phyloP scores from a whole-genome alignment of 2,329 filamentous ascomycete species.

The Colletotrichum kahawae region DNA sequence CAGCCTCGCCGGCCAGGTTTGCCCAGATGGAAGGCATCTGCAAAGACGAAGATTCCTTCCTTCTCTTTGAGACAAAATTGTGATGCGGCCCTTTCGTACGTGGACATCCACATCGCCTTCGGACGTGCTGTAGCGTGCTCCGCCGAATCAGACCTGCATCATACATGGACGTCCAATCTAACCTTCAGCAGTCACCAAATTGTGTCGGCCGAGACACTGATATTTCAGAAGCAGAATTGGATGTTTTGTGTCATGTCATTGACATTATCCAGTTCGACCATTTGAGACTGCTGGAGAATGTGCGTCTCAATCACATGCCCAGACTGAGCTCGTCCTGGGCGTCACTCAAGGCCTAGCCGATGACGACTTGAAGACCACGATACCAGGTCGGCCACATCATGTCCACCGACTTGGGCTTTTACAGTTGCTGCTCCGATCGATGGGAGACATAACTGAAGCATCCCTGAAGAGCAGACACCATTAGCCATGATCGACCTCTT shows the following conservation, averaged over 20 bases:
- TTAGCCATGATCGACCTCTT: background rate
- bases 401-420: too few relatives aligned
- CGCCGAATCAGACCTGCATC: background rate
- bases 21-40: rapidly evolving
- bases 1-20: background rate
- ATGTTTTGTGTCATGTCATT: background rate
- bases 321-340: background rate
- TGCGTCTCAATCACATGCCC: background rate
- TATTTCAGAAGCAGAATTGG: rapidly evolving
- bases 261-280: background rate
- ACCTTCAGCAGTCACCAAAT: background rate
- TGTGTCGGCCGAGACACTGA: background rate
- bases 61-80: background rate
- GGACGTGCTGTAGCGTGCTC: background rate
- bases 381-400: background rate
- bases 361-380: background rate
- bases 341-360: background rate
- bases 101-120: background rate
- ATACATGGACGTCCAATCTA: background rate
- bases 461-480: too few relatives aligned
- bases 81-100: background rate
- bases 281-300: background rate
- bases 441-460: background rate
- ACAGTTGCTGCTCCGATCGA: background rate
- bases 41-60: background rate